Evolutionary conservation across 2,329 filamentous ascomycete genomes (phyloP), one percentile per base, ranked within the genome.

Genomic region (Helicocarpus griseus): DNA sequence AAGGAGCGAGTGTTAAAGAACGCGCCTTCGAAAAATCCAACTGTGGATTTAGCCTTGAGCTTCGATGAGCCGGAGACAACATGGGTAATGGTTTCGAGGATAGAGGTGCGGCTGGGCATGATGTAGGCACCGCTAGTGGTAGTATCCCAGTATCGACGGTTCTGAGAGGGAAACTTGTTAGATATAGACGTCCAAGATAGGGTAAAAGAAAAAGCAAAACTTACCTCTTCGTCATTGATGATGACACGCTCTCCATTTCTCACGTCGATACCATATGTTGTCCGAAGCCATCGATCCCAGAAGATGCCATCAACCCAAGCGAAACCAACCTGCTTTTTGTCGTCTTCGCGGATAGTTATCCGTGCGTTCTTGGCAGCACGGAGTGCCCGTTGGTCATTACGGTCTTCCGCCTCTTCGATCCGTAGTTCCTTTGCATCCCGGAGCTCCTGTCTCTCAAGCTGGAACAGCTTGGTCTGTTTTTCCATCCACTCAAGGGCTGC

Each of bases 401-500:
- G 86, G 66, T 96, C 91, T 66, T 96, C 86, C 4, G 93, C 94
- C 69, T 98, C 93, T 67, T 98, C 93, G 51, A 98, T 93, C 45
- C 91, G 83, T 56, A 96, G 77, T 67, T 97, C 89, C 74, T 98
- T 98, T 4, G 89, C 84, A 68, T 97, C 90, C 49, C 93, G 85
- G 46, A 96, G 77, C 68, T 95, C 93, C 72, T 96, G 89, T 52
- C 91, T 79, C 70, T 97, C 91, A 14, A 94, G 81, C 67, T 95
- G 88, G 76, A 95, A 96, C 36, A 89, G 78, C 60, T 91, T 84
- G 17, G 88, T 86, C 69, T 96, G 88, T 72, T 94, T 93, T 68
- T 97, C 91, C 80, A 97, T 95, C 90, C 93, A 98, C 68, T 97
- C 93, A 54, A 90, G 79, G 7, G 93, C 93, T 1, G 93, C 93